Evolutionary conservation across 2,329 filamentous ascomycete species (phyloP).

Genomic region (Fusarium annulatum): DNA sequence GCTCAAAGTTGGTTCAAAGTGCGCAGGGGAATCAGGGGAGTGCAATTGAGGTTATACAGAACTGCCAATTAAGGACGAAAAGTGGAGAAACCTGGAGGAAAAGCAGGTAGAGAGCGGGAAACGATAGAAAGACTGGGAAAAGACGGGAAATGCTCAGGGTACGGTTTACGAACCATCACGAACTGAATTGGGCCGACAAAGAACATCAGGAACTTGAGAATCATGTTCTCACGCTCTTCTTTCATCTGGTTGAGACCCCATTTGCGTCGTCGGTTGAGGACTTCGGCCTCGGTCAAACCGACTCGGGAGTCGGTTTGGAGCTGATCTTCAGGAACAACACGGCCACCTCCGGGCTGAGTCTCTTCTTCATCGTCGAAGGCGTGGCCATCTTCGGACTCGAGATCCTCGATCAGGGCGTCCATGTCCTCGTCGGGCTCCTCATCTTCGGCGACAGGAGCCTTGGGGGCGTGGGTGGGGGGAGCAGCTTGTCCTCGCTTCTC

Average conservation of each 20-base stretch:
- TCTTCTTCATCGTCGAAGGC: slow-evolving; percentile 70
- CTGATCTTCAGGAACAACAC: slow-evolving; percentile 76
- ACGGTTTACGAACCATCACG: slow-evolving; percentile 76
- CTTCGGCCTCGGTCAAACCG: slow-evolving; percentile 80
- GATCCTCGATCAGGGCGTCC: slow-evolving; percentile 86
- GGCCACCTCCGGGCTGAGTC: slow-evolving; percentile 63
- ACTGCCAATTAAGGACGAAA: not conserved
- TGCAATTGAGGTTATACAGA: not conserved
- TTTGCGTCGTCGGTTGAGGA: slow-evolving; percentile 71
- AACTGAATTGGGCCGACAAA: slow-evolving; percentile 93
- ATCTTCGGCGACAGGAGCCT: slow-evolving; percentile 63
- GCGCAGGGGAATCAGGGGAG: no score
- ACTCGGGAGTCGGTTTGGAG: slow-evolving; percentile 79
- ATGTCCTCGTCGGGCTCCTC: slow-evolving; percentile 85
- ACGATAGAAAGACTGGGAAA: not conserved
- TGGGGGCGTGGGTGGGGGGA: slow-evolving; percentile 49
- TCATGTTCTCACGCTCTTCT: slow-evolving; percentile 86
- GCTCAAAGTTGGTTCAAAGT: not conserved
- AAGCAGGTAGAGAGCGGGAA: not conserved
- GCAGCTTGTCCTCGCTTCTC: slow-evolving; percentile 64
- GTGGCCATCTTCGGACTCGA: slow-evolving; percentile 83
- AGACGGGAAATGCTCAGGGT: not conserved
- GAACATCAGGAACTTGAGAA: slow-evolving; percentile 85
- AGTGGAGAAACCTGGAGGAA: no score
- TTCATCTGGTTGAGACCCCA: slow-evolving; percentile 91